Conservation (phyloP, 2,329 filamentous ascomycete genomes). For the Aspergillus neotritici region DNA sequence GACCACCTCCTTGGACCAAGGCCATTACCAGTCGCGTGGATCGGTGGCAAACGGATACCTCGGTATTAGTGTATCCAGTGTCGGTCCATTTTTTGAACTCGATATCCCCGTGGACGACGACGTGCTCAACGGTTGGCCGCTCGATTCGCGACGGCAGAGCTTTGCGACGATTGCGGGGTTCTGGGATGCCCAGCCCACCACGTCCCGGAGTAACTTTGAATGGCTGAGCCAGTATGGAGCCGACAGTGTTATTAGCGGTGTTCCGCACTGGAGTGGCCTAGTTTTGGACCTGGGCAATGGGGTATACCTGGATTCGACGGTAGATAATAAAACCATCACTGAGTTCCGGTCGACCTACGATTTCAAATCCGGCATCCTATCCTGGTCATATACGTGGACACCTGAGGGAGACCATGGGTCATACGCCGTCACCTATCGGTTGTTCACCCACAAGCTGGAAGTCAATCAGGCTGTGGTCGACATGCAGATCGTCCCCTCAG, state of each 20-base stretch:
- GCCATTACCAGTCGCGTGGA: slow-evolving; percentile 56
- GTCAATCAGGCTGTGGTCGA: slow-evolving; percentile 58
- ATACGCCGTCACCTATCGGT: slow-evolving; percentile 59
- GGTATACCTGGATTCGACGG: slow-evolving; percentile 55
- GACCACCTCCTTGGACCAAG: slow-evolving; percentile 51
- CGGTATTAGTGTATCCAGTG: slow-evolving; percentile 58
- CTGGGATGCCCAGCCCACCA: slow-evolving; percentile 55
- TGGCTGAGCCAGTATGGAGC: slow-evolving; percentile 66
- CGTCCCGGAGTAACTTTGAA: slow-evolving; percentile 58
- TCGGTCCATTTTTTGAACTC: slow-evolving; percentile 59
- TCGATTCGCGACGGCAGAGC: slow-evolving; percentile 57
- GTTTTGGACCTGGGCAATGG: slow-evolving; percentile 52
- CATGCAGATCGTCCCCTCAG: slow-evolving; percentile 52
- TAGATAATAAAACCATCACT: slow-evolving; percentile 53
- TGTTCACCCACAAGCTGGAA: slow-evolving; percentile 60
- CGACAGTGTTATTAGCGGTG: slow-evolving; percentile 64
- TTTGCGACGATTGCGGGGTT: slow-evolving; percentile 66
- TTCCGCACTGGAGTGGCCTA: slow-evolving; percentile 63
- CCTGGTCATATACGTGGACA: slow-evolving; percentile 63
- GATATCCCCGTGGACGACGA: slow-evolving; percentile 48
- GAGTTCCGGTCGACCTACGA: slow-evolving; percentile 58
- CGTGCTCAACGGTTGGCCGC: slow-evolving; percentile 61
- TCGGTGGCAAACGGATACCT: slow-evolving; percentile 60
- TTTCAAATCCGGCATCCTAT: slow-evolving; percentile 57
- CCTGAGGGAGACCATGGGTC: slow-evolving; percentile 44